Base-by-base conservation (phyloP, 2,329 filamentous ascomycete genomes). In the Tolypocladium tropicale region DNA sequence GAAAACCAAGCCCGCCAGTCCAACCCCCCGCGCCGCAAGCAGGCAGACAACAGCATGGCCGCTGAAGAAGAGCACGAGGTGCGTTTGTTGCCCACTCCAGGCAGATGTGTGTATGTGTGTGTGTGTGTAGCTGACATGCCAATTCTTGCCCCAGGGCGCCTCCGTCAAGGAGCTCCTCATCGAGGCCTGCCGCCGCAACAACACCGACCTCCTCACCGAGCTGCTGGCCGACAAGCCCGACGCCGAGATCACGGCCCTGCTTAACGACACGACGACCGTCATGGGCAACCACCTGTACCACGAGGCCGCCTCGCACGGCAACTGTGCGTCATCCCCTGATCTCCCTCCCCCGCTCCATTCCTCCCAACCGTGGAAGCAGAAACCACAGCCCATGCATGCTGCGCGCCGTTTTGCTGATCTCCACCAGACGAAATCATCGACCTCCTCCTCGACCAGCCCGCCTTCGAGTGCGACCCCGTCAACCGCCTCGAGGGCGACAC, bases 121-220 rank as follows among this genome's bases (percentile, higher is more conserved):
- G n/a, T n/a, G n/a, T n/a, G n/a, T n/a, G n/a, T n/a, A n/a, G n/a
- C n/a, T n/a, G n/a, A n/a, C n/a, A n/a, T n/a, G n/a, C n/a, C n/a
- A n/a, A n/a, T n/a, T n/a, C n/a, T n/a, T n/a, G n/a, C n/a, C 34
- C 5, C 55, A 95, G 88, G 94, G 93, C 70, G 93, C 93, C 64
- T 89, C 89, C 58, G 83, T 85, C 51, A 81, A 86, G 71, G 93
- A 97, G 76, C 82, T 89, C 67, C 82, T 97, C 64, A 84, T 97
- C 73, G 93, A 95, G 77, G 90, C 94, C 65, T 95, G 89, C 75
- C 90, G 93, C 59, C 84, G 91, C 67, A 93, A 97, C 80, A 96
- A 97, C 74, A 85, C 85, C 63, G 86, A 93, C 55, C 84, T 97
- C 58, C 83, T 97, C 56, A 75, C 82, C 64, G 86, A 94, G 65